Evolutionary conservation across 768 basidiomycete species (phyloP).

Genomic region (Leccinum ochraceum): DNA sequence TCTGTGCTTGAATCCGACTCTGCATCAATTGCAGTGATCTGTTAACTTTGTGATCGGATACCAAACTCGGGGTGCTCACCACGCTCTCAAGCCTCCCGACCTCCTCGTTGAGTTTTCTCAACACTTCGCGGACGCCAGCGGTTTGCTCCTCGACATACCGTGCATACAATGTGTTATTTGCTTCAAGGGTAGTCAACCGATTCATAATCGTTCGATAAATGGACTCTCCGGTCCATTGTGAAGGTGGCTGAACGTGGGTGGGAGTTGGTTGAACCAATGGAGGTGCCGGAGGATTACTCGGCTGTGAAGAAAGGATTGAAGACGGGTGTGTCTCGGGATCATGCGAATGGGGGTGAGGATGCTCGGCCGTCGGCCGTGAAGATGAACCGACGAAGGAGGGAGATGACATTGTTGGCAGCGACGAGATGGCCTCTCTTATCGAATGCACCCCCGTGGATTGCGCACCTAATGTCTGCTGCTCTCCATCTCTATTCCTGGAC

Average conservation of each 20-base stretch:
- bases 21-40: conserved; percentile 26
- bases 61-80: conserved; percentile 44
- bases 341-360: background rate
- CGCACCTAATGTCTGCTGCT: background rate
- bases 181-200: conserved; percentile 79
- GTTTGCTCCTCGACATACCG: conserved; percentile 92
- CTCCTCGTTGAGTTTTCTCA: conserved; percentile 75
- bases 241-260: conserved; percentile 3
- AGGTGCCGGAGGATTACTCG: conserved; percentile 4
- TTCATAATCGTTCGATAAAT: conserved; percentile 98
- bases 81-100: conserved; percentile 75
- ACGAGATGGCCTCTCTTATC: conserved; percentile 27
- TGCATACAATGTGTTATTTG: conserved; percentile 81
- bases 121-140: conserved; percentile 66
- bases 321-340: conserved; percentile 7
- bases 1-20: conserved; percentile 71
- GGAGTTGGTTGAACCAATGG: conserved; percentile 6
- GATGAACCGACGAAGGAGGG: conserved; percentile 6
- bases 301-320: conserved; percentile 6
- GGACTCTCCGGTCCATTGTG: conserved; percentile 64
- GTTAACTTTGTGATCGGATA: background rate
- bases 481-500: background rate
- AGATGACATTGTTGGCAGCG: conserved; percentile 12
- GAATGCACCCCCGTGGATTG: conserved; percentile 9
- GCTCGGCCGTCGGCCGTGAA: conserved; percentile 3